Evolutionary conservation across 495 filamentous ascomycete species (phyloP).

Genomic region (Cenococcum geophilum): DNA sequence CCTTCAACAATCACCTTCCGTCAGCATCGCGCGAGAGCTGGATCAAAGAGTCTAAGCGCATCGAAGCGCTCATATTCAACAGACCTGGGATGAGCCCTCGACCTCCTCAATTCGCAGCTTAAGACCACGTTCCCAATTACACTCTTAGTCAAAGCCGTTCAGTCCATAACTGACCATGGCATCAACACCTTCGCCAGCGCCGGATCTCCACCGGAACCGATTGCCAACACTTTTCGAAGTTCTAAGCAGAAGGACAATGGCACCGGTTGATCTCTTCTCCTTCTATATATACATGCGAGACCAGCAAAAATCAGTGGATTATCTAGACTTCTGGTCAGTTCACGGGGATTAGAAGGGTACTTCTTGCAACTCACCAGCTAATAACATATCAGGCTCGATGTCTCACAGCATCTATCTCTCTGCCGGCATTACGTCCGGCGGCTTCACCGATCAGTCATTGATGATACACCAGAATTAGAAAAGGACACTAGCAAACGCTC

Average conservation of each 20-base stretch:
- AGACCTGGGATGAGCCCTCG: too few relatives aligned
- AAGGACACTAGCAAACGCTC: slow-evolving; percentile 73
- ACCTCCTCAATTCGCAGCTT: too few relatives aligned
- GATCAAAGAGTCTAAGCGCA: too few relatives aligned
- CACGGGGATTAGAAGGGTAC: neutral
- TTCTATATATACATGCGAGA: slow-evolving; percentile 99
- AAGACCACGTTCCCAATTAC: too few relatives aligned
- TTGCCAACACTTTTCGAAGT: slow-evolving; percentile 94
- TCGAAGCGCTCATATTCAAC: too few relatives aligned
- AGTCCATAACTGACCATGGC: slow-evolving; percentile 7
- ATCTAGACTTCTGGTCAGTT: slow-evolving; percentile 93
- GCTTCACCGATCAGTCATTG: slow-evolving; percentile 82
- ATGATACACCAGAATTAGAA: slow-evolving; percentile 87
- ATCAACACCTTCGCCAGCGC: slow-evolving; percentile 5
- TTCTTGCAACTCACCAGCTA: slow-evolving; percentile 1
- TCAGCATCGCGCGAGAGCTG: too few relatives aligned
- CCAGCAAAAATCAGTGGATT: slow-evolving; percentile 94
- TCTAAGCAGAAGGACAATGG: slow-evolving; percentile 78
- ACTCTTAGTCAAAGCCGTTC: too few relatives aligned
- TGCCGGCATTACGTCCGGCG: slow-evolving; percentile 97
- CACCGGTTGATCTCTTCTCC: slow-evolving; percentile 93
- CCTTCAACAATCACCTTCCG: too few relatives aligned
- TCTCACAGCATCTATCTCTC: slow-evolving; percentile 96
- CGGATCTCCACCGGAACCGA: slow-evolving; percentile 55
- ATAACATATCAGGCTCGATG: slow-evolving; percentile 78